Evolutionary conservation across 169 alveolate genomes (phyloP).

Genomic region (Plasmodium yoelii): DNA sequence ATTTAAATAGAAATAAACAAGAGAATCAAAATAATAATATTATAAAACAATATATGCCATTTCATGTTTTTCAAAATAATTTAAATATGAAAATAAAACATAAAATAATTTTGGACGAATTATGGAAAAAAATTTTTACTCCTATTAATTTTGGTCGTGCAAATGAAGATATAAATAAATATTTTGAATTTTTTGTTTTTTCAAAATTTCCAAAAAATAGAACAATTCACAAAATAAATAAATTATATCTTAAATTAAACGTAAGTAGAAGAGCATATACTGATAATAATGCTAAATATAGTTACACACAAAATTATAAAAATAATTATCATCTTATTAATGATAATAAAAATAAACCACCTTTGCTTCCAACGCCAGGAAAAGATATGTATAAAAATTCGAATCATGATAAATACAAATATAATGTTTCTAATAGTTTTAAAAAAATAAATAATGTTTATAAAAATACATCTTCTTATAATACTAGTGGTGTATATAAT

Average conservation of each 20-base stretch:
- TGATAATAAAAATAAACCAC: conserved; percentile 31
- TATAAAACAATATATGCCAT: conserved; percentile 13
- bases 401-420: neutral
- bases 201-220: neutral
- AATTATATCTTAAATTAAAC: conserved; percentile 24
- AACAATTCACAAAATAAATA: neutral
- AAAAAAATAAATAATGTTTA: conserved; percentile 17
- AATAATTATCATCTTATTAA: neutral
- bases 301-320: neutral
- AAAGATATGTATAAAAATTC: neutral
- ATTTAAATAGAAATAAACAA: conserved; percentile 1
- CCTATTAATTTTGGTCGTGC: conserved; percentile 45
- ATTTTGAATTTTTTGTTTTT: conserved; percentile 39
- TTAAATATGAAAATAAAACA: conserved; percentile 14
- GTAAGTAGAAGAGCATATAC: neutral
- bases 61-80: conserved; percentile 29
- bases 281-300: neutral
- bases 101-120: conserved; percentile 10
- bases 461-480: neutral
- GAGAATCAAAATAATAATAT: neutral
- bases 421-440: neutral
- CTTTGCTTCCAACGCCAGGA: conserved; percentile 28
- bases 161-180: conserved; percentile 27
- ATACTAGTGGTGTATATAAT: neutral
- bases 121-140: conserved; percentile 38